Percentiles rank a stretch among this genome's conserved stretches.
Evolutionary conservation across 495 filamentous ascomycete species (phyloP).

Genomic region (Penicillium canariense): DNA sequence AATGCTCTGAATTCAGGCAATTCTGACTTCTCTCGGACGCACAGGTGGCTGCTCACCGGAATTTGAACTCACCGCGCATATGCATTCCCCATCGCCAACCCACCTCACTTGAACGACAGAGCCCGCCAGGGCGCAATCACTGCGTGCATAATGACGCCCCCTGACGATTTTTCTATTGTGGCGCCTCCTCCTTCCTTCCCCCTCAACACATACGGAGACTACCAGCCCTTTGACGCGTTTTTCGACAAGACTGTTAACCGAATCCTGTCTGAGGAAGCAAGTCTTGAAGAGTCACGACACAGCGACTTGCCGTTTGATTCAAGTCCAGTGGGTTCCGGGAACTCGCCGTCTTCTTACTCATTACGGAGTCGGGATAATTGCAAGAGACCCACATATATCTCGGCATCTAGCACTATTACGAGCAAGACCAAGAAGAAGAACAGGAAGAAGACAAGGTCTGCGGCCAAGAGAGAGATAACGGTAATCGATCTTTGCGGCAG

Average conservation of each 20-base stretch:
- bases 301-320: slow-evolving; percentile 7
- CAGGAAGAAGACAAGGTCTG: not conserved
- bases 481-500: slow-evolving; percentile 8
- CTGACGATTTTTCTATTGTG: slow-evolving; percentile 18
- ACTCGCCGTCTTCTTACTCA: not conserved
- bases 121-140: not conserved
- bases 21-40: not conserved
- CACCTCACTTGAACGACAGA: not conserved
- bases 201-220: slow-evolving; percentile 8
- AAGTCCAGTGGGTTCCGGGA: not conserved
- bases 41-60: not conserved
- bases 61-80: not conserved
- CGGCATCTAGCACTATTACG: not conserved
- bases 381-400: not conserved
- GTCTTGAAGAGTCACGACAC: slow-evolving; percentile 19
- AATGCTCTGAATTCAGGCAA: not conserved
- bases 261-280: slow-evolving; percentile 29
- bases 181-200: slow-evolving; percentile 22
- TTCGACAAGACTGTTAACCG: slow-evolving; percentile 17
- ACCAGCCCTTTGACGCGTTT: slow-evolving; percentile 20
- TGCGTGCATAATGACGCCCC: slow-evolving; percentile 1
- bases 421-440: not conserved
- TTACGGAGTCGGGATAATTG: not conserved
- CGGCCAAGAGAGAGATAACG: slow-evolving; percentile 7
- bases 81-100: not conserved